Base-by-base conservation (phyloP, 345 rosid species). In the Ceriops zippeliana region DNA sequence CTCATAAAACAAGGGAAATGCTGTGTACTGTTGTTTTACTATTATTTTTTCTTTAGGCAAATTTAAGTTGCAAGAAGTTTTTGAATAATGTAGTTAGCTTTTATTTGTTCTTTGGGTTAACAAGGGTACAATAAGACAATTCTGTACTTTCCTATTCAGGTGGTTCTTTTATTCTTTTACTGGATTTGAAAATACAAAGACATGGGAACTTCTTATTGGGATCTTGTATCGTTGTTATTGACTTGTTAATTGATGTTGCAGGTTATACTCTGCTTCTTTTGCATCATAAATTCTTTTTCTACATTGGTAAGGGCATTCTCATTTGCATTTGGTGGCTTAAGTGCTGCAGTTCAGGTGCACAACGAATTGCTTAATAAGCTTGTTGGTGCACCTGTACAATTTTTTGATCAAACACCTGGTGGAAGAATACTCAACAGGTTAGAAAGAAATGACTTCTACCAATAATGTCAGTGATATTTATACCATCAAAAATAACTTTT, bases 391-490 rank as follows among this genome's bases (percentile, higher is more conserved):
- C 97, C 98, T 30, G 80, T 83, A 73, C 80, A 58, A 72, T 93
- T 93, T 83, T 93, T 93, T 85, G 91, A 90, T 78, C 93, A 87
- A 82, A 93, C 98, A 68, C 98, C 98, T 24, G 71, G 83, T 75
- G 97, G 97, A 79, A 86, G 98, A 72, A 90, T 90, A 81, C 96
- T 93, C 52, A 90, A 93, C 85, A 87, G 97, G 97, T 93, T 72
- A 77, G 81, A 71, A 58, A 64, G 54, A 38, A 46, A 42, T 59
- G 7, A 54, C 15, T 21, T 31, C 61, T 61, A 49, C 15, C 24
- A 30, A 72, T 58, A 34, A 52, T 70, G 52, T 31, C 17, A 52
- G 34, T 72, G 5, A 37, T 70, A 59, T 58, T 57, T 72, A 24
- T 71, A 37, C 28, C 37, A 27, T 32, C 19, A 19, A 52, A 42